Evolutionary conservation across 805 yeast genomes (phyloP).

Genomic region (Cyberlindnera samutprakarnensis): DNA sequence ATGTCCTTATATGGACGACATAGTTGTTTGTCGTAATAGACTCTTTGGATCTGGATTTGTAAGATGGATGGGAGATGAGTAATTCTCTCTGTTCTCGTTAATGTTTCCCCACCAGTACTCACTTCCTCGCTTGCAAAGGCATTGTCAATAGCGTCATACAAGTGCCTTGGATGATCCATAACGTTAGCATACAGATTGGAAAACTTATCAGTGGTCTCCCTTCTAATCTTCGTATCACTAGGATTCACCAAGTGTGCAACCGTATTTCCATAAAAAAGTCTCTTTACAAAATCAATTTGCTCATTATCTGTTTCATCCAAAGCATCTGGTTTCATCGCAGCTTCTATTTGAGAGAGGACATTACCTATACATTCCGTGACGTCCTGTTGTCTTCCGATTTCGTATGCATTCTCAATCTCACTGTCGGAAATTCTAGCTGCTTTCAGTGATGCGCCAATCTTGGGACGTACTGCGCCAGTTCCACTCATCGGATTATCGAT

Average conservation of each 20-base stretch:
- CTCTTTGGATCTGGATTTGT: conserved; percentile 92
- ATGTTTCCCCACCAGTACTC: conserved; percentile 60
- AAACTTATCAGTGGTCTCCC: conserved; percentile 65
- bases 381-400: conserved; percentile 90
- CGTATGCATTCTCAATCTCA: conserved; percentile 67
- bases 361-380: conserved; percentile 96
- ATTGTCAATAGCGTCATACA: conserved; percentile 85
- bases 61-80: conserved; percentile 69
- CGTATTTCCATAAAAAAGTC: conserved; percentile 78
- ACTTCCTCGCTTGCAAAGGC: conserved; percentile 70
- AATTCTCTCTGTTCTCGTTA: conserved; percentile 66
- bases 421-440: conserved; percentile 37
- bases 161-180: conserved; percentile 79
- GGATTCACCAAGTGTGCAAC: conserved; percentile 65
- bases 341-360: conserved; percentile 84
- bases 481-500: not conserved
- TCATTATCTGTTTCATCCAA: conserved; percentile 66
- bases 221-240: conserved; percentile 24
- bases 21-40: conserved; percentile 71
- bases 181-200: conserved; percentile 78
- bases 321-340: conserved; percentile 64
- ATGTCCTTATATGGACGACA: conserved; percentile 74
- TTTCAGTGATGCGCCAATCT: conserved; percentile 2
- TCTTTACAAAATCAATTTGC: conserved; percentile 74
- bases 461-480: not conserved